Base-by-base conservation (phyloP, 2,329 filamentous ascomycete species). In the Aciculosporium take region DNA sequence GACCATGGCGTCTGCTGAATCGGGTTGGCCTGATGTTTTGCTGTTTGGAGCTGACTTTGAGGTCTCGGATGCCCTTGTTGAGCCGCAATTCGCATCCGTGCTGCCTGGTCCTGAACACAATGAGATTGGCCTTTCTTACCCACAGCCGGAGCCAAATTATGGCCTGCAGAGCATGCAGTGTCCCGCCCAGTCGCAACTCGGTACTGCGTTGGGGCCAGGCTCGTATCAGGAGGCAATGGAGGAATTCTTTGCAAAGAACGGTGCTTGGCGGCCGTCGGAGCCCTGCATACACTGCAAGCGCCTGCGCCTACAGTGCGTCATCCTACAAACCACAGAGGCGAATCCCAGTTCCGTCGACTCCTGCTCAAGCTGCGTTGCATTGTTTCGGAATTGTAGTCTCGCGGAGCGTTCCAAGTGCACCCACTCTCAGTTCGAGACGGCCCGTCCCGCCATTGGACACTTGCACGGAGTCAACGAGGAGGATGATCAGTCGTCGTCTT, bases 351-450 rank as follows among this genome's bases (percentile, higher is more conserved):
- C 67, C 2, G 55, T 65, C 38, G 56, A 55, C 5, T 61, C 67
- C 0, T 71, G 68, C 47, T 69, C 68, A 3, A 70, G 65, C 45
- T 71, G 68, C 42, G 68, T 67, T 4, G 68, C 67, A 0, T 53
- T 71, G 2, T 71, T 68, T 42, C 57, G 67, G 1, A 64, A 69
- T 44, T 72, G 68, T 49, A 71, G 68, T 39, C 54, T 71, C 5
- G 61, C 67, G 1, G 62, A 49, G 45, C 43, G 58, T 10, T 56
- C 60, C 15, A 72, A 72, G 46, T 60, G 68, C 7, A 55, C 61
- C 2, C 58, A 65, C 0, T 65, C 61, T 0, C 51, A 56, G 2
- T 72, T 70, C 47, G 68, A 71, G 50, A 69, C 67, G 0, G 49
- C 58, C 0, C 50, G 58, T 8, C 68, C 68, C 0, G 67, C 70